Evolutionary conservation across 1,284 basidiomycete species (phyloP).

Genomic region (Leucoagaricus sp.): DNA sequence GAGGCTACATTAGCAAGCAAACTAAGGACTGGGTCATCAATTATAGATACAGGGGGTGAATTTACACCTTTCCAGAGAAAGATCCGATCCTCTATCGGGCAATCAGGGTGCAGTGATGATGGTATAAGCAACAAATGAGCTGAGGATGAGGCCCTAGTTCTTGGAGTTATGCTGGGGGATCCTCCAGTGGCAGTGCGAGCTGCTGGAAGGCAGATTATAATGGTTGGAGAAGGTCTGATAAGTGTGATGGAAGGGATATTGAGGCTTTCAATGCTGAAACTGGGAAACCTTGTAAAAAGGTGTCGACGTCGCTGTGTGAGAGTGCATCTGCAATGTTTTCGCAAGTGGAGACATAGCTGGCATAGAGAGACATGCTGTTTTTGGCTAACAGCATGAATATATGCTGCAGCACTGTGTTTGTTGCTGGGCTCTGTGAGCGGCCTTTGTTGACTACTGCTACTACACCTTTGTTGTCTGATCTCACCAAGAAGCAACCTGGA

Average conservation of each 20-base stretch:
- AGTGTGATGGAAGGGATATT: conserved; percentile 3
- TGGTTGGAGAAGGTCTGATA: not conserved
- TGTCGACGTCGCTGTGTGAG: not conserved
- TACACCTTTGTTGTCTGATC: not conserved
- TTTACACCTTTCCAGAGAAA: conserved; percentile 35
- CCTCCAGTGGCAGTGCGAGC: not conserved
- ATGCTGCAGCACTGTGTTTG: not conserved
- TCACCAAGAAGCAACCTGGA: not conserved
- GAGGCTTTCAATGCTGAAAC: not conserved
- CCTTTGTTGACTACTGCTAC: not conserved
- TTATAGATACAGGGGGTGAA: conserved; percentile 20
- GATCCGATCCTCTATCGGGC: conserved; percentile 27
- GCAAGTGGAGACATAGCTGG: not conserved
- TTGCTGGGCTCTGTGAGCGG: not conserved
- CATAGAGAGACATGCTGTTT: not conserved
- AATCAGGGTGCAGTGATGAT: conserved; percentile 27
- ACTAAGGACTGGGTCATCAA: conserved; percentile 26
- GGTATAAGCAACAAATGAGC: conserved; percentile 12
- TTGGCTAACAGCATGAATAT: not conserved
- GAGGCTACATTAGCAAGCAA: conserved; percentile 25
- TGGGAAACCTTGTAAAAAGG: not conserved
- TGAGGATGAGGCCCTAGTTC: not conserved
- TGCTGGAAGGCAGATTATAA: not conserved
- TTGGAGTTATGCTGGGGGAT: not conserved
- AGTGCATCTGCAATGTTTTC: not conserved